These are phyloP conservation scores for Mortierella sp. DNA, from an alignment of 371 early-diverging fungal species.

Conservation along the genomic window DNA sequence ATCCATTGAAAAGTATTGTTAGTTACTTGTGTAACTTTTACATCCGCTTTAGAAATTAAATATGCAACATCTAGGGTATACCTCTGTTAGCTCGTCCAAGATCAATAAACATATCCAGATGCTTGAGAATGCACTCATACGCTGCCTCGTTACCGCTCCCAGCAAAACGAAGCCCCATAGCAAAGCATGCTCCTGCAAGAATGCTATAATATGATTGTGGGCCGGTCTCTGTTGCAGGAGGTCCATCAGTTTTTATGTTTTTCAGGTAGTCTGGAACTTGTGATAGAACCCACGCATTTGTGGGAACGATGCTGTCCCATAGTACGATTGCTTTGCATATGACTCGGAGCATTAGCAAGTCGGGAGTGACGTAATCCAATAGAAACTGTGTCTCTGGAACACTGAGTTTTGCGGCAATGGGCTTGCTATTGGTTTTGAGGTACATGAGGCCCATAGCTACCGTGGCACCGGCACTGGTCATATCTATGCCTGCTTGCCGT, in stretches of 20 bases:
- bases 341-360: constrained; percentile 76
- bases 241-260: constrained; percentile 21
- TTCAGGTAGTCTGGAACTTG: constrained; percentile 76
- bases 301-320: constrained; percentile 76
- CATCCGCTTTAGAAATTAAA: background rate
- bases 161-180: constrained; percentile 84
- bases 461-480: constrained; percentile 78
- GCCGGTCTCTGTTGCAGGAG: constrained; percentile 54
- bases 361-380: constrained; percentile 79
- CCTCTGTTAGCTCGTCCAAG: constrained; percentile 36
- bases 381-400: constrained; percentile 69
- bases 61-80: background rate
- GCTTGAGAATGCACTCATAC: constrained; percentile 60
- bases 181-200: constrained; percentile 83
- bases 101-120: constrained; percentile 64
- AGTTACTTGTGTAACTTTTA: background rate
- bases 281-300: constrained; percentile 73
- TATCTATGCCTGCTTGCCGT: constrained; percentile 57
- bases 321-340: constrained; percentile 78
- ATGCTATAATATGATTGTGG: constrained; percentile 76
- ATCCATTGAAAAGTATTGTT: background rate
- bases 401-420: constrained; percentile 72
- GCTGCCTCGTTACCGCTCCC: constrained; percentile 77
- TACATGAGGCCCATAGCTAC: constrained; percentile 90
- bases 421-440: constrained; percentile 78